Evolutionary conservation across 331 rosid species (phyloP), one percentile per base, ranked within the genome.

Genomic region (Cydonia oblonga): DNA sequence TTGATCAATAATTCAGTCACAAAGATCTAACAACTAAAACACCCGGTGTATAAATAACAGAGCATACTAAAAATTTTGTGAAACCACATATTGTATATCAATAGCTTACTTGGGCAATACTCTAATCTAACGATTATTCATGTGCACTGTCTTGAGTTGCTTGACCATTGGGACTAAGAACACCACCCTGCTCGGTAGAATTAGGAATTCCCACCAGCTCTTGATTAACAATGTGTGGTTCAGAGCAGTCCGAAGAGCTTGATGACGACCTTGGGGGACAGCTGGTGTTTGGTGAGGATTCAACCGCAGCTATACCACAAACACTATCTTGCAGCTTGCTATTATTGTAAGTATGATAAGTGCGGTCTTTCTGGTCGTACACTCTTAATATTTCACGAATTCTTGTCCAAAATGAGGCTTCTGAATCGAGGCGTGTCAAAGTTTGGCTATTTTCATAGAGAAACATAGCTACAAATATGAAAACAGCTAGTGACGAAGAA

Each of bases 401-500:
- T 68, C 59, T 80, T 40, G 49, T 58, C 66, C 63, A 42, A 15
- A 80, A 16, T 3, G 80, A 52, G 56, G 33, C 30, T 24, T 74
- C 11, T 9, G 70, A 3, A 26, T 68, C 83, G 9, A 71, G 35
- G 14, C n/a, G 11, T 8, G 1, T 56, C 23, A 56, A 53, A 24
- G 35, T 64, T 15, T 53, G 10, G 58, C 76, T 61, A 6, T 74
- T 63, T 8, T 70, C 29, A 51, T 54, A 57, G 57, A 80, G 75
- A 61, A 80, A 74, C 40, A 38, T 44, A 18, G 58, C 65, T 2
- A 9, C 1, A 64, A 16, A 71, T 15, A 75, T 9, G 22, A 73
- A 15, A 3, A 81, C 77, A 60, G 81, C 75, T 1, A 16, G 30
- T 3, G 63, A 24, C 1, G 80, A 84, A 64, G 79, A 76, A 26